Base-by-base conservation (phyloP, 768 basidiomycete species). In the Lactarius hatsudake region DNA sequence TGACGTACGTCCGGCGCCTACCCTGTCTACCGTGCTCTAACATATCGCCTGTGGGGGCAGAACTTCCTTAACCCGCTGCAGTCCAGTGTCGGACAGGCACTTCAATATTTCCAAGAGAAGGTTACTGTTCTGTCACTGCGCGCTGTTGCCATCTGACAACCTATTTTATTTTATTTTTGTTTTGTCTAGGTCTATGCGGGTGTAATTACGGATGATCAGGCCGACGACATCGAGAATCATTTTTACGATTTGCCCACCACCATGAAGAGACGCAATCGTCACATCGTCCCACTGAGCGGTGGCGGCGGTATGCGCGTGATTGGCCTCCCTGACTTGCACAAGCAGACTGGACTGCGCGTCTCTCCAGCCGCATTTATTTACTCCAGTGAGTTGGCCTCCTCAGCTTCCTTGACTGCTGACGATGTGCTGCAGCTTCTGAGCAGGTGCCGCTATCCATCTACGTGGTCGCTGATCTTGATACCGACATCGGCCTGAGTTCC, bases 161-260 rank as follows among this genome's bases (percentile, higher is more conserved):
- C 26, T 1, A 30, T 15, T 26, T 15, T 26, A n/a, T n/a, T n/a
- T n/a, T n/a, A n/a, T n/a, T n/a, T n/a, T n/a, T n/a, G n/a, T 64
- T 45, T 51, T 18, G 10, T 18, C 23, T 63, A 77, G 90, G 75
- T 92, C 1, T 89, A 90, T 73, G 72, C 74, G 32, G 84, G 86
- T 7, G 76, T 78, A 40, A 73, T 94, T 20, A 81, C 82, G 10
- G 87, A 91, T 55, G 81, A 81, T 1, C 77, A 81, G 48, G 76
- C 76, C 9, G 78, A 78, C 7, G 80, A 82, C 38, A 82, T 92
- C 62, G 77, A 84, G 36, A 89, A 82, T 17, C 94, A 91, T 78
- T 98, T 98, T 79, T 98, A 96, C 74, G 93, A 96, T 72, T 82
- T 95, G 7, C 91, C 95, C 0, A 85, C 84, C 0, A 87, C 92